These are phyloP conservation scores for Phytomonas sp. DNA, from an alignment of 208 protist genomes.

Conservation along the genomic window DNA sequence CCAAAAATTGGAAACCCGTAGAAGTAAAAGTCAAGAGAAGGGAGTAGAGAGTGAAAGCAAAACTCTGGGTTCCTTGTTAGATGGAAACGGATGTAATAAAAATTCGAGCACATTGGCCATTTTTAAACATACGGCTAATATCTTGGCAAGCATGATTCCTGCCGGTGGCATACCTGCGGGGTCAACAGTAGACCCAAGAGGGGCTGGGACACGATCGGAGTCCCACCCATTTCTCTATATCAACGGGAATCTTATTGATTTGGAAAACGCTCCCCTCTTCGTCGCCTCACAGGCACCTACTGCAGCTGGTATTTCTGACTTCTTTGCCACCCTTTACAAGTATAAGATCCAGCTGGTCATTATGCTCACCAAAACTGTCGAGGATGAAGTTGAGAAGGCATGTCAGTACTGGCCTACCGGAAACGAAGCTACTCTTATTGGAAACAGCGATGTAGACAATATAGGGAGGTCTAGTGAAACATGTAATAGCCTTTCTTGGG, in stretches of 20 bases:
- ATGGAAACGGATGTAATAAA: neutral
- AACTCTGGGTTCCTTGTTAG: neutral
- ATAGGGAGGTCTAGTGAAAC: neutral
- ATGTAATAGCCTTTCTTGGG: slow-evolving; percentile 5
- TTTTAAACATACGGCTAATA: slow-evolving; percentile 1
- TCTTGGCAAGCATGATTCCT: slow-evolving; percentile 2
- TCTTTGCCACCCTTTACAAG: slow-evolving; percentile 31
- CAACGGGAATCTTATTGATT: slow-evolving; percentile 41
- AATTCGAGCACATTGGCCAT: slow-evolving; percentile 1
- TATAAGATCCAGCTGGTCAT: slow-evolving; percentile 54
- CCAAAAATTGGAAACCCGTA: neutral
- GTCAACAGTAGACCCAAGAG: neutral
- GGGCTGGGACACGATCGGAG: neutral
- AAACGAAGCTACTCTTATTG: slow-evolving; percentile 10
- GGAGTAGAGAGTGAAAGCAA: neutral
- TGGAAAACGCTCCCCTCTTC: slow-evolving; percentile 39
- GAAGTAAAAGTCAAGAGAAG: neutral
- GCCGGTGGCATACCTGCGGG: neutral
- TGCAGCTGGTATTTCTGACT: slow-evolving; percentile 49
- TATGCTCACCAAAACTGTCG: slow-evolving; percentile 61
- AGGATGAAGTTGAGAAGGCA: slow-evolving; percentile 56
- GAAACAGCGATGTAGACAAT: neutral
- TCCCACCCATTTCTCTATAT: slow-evolving; percentile 30
- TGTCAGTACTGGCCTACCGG: slow-evolving; percentile 70
- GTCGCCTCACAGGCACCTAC: slow-evolving; percentile 77